Percentiles rank a stretch among this genome's conserved stretches.
phyloP scores from a whole-genome alignment of 2,329 filamentous ascomycete species.

The Dothideomycetidae sp. region DNA sequence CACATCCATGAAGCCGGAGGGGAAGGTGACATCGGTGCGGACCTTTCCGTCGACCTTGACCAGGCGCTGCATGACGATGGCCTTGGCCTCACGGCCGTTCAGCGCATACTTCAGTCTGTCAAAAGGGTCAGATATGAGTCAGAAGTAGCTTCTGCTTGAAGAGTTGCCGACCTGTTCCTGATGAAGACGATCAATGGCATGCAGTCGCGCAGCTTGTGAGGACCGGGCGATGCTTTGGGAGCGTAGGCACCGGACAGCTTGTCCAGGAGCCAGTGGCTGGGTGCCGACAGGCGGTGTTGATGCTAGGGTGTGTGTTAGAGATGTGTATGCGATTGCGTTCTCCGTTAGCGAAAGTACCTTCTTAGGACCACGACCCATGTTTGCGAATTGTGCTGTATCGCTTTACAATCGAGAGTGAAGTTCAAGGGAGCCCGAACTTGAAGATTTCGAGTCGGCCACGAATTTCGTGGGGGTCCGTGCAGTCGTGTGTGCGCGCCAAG shows the following conservation, averaged over 20 bases:
- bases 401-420: constrained; percentile 1
- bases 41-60: constrained; percentile 99
- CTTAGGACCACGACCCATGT: constrained; percentile 49
- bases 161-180: constrained; percentile 45
- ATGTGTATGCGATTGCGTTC: constrained; percentile 7
- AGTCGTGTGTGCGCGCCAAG: not conserved
- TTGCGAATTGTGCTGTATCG: constrained; percentile 28
- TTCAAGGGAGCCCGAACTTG: constrained; percentile 2
- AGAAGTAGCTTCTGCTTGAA: not conserved
- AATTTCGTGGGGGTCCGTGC: not conserved
- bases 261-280: constrained; percentile 99
- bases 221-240: constrained; percentile 61
- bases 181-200: constrained; percentile 98
- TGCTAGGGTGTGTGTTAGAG: constrained; percentile 73
- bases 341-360: constrained; percentile 12
- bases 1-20: constrained; percentile 98
- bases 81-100: constrained; percentile 93
- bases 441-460: not conserved
- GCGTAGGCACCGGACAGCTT: constrained; percentile 79
- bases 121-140: constrained; percentile 9
- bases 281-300: constrained; percentile 98
- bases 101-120: constrained; percentile 98
- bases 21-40: constrained; percentile 96
- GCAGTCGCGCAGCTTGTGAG: constrained; percentile 99
- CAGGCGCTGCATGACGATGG: constrained; percentile 98